Percentiles rank a stretch among this genome's conserved stretches.
Evolutionary conservation across 2,329 filamentous ascomycete species (phyloP).

Genomic region (Pezicula neosporulosa): DNA sequence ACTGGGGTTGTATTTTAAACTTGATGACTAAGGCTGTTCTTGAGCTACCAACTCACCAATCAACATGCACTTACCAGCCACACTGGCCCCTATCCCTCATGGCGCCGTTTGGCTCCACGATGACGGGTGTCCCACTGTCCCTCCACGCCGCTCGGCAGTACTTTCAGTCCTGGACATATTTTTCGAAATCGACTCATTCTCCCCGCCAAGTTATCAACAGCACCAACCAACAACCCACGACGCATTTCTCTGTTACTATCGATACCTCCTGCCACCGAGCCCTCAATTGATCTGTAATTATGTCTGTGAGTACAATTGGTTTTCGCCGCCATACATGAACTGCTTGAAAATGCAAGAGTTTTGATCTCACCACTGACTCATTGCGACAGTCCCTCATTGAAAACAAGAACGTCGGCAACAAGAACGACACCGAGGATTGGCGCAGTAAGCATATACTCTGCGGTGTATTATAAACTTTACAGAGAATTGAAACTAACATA

Average conservation of each 20-base stretch:
- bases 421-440: conserved; percentile 73
- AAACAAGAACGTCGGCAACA: conserved; percentile 77
- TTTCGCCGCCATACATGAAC: not conserved
- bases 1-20: too few relatives aligned
- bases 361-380: conserved; percentile 11
- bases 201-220: not conserved
- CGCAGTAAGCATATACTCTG: conserved; percentile 58
- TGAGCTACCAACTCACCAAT: too few relatives aligned
- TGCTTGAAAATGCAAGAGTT: not conserved
- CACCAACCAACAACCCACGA: not conserved
- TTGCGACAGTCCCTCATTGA: conserved; percentile 57
- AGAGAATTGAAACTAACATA: conserved; percentile 17
- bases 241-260: not conserved
- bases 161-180: too few relatives aligned
- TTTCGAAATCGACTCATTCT: not conserved
- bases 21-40: too few relatives aligned
- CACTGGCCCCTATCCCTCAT: too few relatives aligned
- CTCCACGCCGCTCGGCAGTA: too few relatives aligned
- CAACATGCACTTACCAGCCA: too few relatives aligned
- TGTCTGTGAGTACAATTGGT: conserved; percentile 16
- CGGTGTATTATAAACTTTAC: conserved; percentile 6
- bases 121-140: too few relatives aligned
- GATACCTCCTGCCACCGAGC: not conserved
- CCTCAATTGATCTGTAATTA: not conserved
- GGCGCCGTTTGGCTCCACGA: too few relatives aligned